These are phyloP conservation scores for Aspergillus sp. DNA, from an alignment of 2,329 filamentous ascomycete genomes.

Conservation along the genomic window DNA sequence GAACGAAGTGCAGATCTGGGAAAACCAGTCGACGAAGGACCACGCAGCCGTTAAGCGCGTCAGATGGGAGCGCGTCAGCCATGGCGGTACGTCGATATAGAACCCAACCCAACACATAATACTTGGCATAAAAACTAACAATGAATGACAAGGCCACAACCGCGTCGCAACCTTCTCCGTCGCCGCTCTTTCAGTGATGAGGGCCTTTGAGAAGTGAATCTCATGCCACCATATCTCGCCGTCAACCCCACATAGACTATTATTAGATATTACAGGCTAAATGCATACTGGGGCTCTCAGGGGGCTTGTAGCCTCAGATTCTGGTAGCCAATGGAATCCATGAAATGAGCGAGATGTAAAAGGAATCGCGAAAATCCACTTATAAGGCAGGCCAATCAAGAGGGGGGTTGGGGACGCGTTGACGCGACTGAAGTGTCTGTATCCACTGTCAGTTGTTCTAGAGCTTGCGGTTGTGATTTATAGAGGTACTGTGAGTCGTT, in stretches of 20 bases:
- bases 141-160: constrained; percentile 41
- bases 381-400: not conserved
- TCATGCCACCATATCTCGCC: not conserved
- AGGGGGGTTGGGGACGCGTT: not conserved
- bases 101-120: not conserved
- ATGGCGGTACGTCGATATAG: constrained; percentile 41
- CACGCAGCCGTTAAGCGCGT: constrained; percentile 38
- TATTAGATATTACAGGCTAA: not conserved
- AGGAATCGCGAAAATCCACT: constrained; percentile 3
- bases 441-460: not conserved
- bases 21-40: constrained; percentile 25
- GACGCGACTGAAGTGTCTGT: not conserved
- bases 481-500: not conserved
- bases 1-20: constrained; percentile 42
- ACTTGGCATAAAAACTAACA: not conserved
- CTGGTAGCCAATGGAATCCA: not conserved
- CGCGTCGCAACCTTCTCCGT: constrained; percentile 43
- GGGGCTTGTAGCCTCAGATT: not conserved
- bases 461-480: not conserved
- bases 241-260: no score
- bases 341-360: not conserved
- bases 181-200: constrained; percentile 40
- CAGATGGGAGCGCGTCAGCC: constrained; percentile 46
- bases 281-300: not conserved
- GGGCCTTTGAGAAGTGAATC: constrained; percentile 38